phyloP scores from a whole-genome alignment of 257 asterid genomes.

The Ilex asprella region DNA sequence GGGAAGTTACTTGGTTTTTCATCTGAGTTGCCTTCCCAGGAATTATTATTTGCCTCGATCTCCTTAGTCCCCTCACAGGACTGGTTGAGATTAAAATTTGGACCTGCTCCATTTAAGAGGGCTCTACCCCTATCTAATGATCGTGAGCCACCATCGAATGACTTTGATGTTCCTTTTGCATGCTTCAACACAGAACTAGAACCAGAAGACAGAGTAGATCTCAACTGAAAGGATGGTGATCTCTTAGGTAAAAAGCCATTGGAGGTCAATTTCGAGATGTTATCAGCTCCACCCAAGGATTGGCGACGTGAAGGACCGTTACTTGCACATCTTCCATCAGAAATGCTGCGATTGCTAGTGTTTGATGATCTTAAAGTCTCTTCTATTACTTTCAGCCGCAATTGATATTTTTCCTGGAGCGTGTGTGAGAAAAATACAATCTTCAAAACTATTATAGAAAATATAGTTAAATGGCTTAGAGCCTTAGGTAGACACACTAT shows the following conservation, averaged over 20 bases:
- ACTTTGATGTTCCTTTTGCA: slow-evolving; percentile 1
- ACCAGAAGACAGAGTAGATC: background rate
- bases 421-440: background rate
- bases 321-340: background rate
- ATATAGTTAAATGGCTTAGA: background rate
- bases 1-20: background rate
- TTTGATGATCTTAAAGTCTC: background rate
- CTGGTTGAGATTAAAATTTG: background rate
- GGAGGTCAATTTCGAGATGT: background rate
- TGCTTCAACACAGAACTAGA: background rate
- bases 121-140: slow-evolving; percentile 1
- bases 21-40: background rate
- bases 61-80: background rate
- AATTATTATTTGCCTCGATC: background rate
- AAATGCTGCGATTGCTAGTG: background rate
- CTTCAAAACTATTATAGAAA: background rate
- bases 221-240: slow-evolving; percentile 3
- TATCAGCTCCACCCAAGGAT: slow-evolving; percentile 2
- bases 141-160: slow-evolving; percentile 1
- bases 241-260: background rate
- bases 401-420: background rate
- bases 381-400: background rate
- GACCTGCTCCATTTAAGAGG: background rate
- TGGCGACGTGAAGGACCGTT: slow-evolving; percentile 1
- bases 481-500: background rate